Evolutionary conservation across 1,284 basidiomycete species (phyloP), one percentile per base, ranked within the genome.

Genomic region (Cutaneotrichosporon dermatis): DNA sequence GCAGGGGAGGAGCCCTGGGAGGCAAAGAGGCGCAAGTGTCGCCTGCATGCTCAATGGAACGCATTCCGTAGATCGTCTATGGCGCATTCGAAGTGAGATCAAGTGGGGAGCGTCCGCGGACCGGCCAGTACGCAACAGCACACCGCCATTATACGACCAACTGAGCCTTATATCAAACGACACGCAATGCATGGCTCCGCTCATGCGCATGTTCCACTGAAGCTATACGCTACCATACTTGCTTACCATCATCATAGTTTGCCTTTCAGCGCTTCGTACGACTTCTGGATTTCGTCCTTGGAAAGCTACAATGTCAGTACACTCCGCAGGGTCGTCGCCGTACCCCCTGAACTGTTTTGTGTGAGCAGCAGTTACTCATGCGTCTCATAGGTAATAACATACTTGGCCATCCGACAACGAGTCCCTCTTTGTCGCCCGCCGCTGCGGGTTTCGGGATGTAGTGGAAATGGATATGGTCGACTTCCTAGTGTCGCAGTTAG

Each of bases 401-500:
- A 75, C 75, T 70, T 4, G 89, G 90, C 90, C 91, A 94, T 13
- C 83, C 85, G 51, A 95, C 77, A 16, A 85, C 84, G 2, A 95
- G 82, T 7, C 93, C 92, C 68, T 88, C 45, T 88, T 88, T 83
- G 43, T 85, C 76, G 12, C 84, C 82, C 45, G 77, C 79, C 0
- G 77, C 80, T 6, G 89, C 16, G 5, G 40, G 90, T 78, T 96
- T 96, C 3, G 93, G 92, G 59, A 97, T 93, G 62, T 96, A 82
- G 77, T 79, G 78, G 79, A 93, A 92, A 74, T 95, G 92, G 9
- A 92, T 90, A 70, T 95, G 92, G 58, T 86, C 83, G 37, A 95
- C 90, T 62, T 84, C 82, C 84, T 88, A 65, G 33, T 12, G 39
- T 9, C 11, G 25, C 11, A 7, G 46, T 49, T 12, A 49, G 46